phyloP scores from a whole-genome alignment of 768 basidiomycete genomes.

The Boletellus ananiceps region DNA sequence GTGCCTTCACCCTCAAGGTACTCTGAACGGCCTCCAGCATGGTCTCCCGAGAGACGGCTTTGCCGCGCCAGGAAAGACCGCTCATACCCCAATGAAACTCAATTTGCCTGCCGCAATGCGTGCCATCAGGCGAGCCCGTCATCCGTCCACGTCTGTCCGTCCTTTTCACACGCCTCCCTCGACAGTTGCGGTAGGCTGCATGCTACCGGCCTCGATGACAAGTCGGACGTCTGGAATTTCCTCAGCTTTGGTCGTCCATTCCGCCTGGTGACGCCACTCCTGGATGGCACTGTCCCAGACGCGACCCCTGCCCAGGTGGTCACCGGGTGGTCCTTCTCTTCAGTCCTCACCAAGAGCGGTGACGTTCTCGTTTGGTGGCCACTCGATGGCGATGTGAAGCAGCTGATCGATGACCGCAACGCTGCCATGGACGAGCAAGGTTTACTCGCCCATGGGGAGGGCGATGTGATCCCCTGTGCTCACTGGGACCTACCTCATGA shows the following conservation, averaged over 20 bases:
- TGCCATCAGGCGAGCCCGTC: slow-evolving; percentile 52
- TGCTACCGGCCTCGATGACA: slow-evolving; percentile 57
- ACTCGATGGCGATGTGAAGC: slow-evolving; percentile 39
- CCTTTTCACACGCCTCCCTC: slow-evolving; percentile 11
- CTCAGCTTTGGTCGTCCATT: slow-evolving; percentile 77
- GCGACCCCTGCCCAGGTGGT: slow-evolving; percentile 59
- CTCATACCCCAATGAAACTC: slow-evolving; percentile 53
- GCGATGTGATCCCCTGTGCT: slow-evolving; percentile 53
- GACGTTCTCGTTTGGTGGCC: slow-evolving; percentile 79
- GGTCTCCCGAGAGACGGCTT: slow-evolving; percentile 51
- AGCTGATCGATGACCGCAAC: slow-evolving; percentile 36
- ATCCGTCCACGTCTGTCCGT: not conserved
- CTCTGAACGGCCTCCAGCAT: slow-evolving; percentile 45
- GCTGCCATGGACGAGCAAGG: slow-evolving; percentile 42
- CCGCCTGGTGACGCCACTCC: slow-evolving; percentile 39
- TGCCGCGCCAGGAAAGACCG: slow-evolving; percentile 46
- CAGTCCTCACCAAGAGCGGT: slow-evolving; percentile 66
- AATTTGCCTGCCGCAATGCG: slow-evolving; percentile 54
- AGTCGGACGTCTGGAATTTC: slow-evolving; percentile 67
- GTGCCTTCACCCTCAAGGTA: slow-evolving; percentile 44
- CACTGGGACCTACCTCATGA: slow-evolving; percentile 53
- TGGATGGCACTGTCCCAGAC: slow-evolving; percentile 41
- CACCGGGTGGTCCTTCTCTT: slow-evolving; percentile 80
- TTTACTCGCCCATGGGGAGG: slow-evolving; percentile 28
- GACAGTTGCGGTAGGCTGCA: slow-evolving; percentile 76